phyloP scores from a whole-genome alignment of 305 asterid species.

The Rubia tinctorum region DNA sequence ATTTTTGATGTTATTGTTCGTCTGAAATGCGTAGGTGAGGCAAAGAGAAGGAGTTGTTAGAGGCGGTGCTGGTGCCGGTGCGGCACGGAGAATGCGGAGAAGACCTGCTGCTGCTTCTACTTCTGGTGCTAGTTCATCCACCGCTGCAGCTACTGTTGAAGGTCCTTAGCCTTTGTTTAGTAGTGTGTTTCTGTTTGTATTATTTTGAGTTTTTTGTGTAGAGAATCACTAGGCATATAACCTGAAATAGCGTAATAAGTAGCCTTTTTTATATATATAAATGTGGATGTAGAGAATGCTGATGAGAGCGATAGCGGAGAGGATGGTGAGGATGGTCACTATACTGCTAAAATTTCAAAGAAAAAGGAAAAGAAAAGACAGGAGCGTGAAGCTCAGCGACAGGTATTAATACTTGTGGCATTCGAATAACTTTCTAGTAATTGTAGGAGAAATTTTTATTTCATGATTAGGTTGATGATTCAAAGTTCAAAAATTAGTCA shows the following conservation, averaged over 20 bases:
- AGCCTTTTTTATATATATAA: background rate
- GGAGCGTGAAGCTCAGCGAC: constrained; percentile 93
- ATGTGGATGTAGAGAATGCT: constrained; percentile 43
- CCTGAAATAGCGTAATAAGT: background rate
- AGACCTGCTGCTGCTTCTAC: constrained; percentile 64
- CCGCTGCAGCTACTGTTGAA: constrained; percentile 58
- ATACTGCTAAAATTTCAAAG: constrained; percentile 55
- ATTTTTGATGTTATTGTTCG: constrained; percentile 3
- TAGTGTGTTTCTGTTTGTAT: background rate
- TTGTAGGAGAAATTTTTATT: background rate
- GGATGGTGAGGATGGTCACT: constrained; percentile 56
- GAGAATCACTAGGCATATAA: background rate
- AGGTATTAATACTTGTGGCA: constrained; percentile 36
- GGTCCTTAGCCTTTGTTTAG: constrained; percentile 32
- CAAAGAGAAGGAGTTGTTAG: constrained; percentile 71
- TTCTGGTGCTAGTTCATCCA: constrained; percentile 70
- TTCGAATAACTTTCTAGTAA: background rate
- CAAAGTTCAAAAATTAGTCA: background rate
- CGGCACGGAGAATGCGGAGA: constrained; percentile 83
- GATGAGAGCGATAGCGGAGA: constrained; percentile 92
- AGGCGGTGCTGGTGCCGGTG: constrained; percentile 61
- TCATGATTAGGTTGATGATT: background rate
- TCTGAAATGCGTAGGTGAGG: constrained; percentile 31
- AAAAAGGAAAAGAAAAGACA: constrained; percentile 86
- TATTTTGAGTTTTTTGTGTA: background rate